Base-by-base conservation (phyloP, 2,329 filamentous ascomycete genomes). In the Aspergillus pseudoterreus region DNA sequence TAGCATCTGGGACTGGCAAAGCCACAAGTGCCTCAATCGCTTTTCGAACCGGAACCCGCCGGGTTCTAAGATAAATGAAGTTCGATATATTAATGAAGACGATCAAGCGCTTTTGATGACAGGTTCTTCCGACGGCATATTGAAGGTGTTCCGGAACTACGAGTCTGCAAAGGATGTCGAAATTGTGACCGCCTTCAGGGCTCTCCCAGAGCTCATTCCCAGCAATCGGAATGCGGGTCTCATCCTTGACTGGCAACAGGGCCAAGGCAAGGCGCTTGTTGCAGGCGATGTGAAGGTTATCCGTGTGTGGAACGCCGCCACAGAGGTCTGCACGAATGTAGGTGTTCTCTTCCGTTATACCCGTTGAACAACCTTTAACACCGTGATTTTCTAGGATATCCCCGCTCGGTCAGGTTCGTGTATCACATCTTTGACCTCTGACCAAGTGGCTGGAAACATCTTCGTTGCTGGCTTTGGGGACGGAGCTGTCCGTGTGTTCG, bases 241-340 rank as follows among this genome's bases (percentile, higher is more conserved):
- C 73, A 92, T 97, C 22, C 95, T 97, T 67, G 92, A 99, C 70
- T 99, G 94, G 94, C 92, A 97, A 69, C 94, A 99, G 73, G 92
- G 95, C n/a, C 90, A 90, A 60, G 94, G 94, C 6, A 89, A 90
- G 54, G 86, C 95, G 6, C 80, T 99, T n/a, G 94, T 97, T 30
- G 94, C 94, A 10, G 94, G 94, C 42, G 94, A 99, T 68, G 90
- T 96, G 49, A 89, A 94, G 52, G 89, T 96, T 32, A 96, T 99
- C 61, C 83, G 92, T 33, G 90, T 97, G 32, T 99, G 94, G 94
- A 94, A 95, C 66, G 92, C 92, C 14, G 90, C 90, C 6, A 88
- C 90, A 41, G 94, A 99, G 77, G 87, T 94, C 35, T 97, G 92
- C 73, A 83, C 90, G 48, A 88, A 86, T 55, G 79, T 81, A 72